Conservation (phyloP, 2,329 filamentous ascomycete genomes). For the Fusarium xylarioides region DNA sequence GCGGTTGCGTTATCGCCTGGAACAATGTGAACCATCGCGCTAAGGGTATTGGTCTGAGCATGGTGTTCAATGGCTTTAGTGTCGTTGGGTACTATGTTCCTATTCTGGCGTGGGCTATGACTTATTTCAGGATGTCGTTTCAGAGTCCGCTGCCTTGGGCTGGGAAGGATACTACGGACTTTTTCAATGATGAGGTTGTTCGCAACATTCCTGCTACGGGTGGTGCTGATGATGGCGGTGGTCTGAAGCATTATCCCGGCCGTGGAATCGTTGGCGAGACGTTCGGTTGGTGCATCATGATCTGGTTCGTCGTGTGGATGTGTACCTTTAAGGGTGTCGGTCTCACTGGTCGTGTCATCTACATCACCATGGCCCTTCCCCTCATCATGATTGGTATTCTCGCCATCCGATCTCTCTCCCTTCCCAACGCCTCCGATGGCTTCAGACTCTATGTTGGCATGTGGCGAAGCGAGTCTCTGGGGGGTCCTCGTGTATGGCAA, state of each 20-base stretch:
- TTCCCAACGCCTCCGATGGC: conserved; percentile 60
- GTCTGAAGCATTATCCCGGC: conserved; percentile 49
- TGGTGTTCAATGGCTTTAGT: conserved; percentile 60
- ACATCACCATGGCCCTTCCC: conserved; percentile 65
- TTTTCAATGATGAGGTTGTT: conserved; percentile 48
- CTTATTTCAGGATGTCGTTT: conserved; percentile 64
- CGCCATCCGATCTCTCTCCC: conserved; percentile 58
- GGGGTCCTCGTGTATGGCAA: conserved; percentile 53
- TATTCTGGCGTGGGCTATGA: conserved; percentile 64
- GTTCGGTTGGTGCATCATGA: conserved; percentile 62
- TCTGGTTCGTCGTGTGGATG: conserved; percentile 65
- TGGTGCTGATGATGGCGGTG: not conserved
- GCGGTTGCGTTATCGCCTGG: conserved; percentile 59
- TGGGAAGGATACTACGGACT: conserved; percentile 7
- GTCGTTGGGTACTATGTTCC: conserved; percentile 64
- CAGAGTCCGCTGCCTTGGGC: conserved; percentile 62
- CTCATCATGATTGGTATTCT: conserved; percentile 63
- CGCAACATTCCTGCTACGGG: conserved; percentile 11
- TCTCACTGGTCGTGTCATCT: conserved; percentile 63
- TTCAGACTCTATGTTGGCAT: conserved; percentile 52
- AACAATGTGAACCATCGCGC: conserved; percentile 58
- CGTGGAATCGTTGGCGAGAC: conserved; percentile 59
- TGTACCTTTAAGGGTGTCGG: conserved; percentile 66
- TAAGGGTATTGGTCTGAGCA: conserved; percentile 60
- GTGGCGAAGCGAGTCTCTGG: conserved; percentile 55